phyloP scores from a whole-genome alignment of 257 asterid genomes.

The Primulina huaijiensis region DNA sequence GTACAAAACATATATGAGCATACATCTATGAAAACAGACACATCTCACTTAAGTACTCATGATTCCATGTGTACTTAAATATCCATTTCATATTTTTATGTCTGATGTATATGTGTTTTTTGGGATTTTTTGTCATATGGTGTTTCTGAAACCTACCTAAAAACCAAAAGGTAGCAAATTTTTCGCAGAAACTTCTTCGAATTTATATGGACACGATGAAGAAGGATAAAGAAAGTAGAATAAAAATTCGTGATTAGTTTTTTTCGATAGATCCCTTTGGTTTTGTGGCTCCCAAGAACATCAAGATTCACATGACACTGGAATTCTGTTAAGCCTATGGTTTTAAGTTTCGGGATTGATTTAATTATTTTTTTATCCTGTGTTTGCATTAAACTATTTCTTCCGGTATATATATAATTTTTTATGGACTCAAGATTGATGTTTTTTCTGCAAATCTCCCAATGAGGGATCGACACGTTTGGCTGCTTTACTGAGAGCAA shows the following conservation, averaged over 20 bases:
- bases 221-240: too few relatives aligned
- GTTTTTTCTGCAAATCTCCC: conserved; percentile 24
- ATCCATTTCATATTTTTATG: neutral
- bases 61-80: neutral
- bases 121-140: neutral
- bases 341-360: too few relatives aligned
- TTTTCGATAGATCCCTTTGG: too few relatives aligned
- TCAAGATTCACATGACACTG: too few relatives aligned
- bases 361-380: neutral
- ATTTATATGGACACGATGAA: neutral
- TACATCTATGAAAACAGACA: neutral
- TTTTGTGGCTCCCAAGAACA: too few relatives aligned
- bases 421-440: conserved; percentile 30
- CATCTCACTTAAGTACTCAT: neutral
- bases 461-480: conserved; percentile 60
- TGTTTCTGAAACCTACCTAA: neutral
- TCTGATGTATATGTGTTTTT: conserved; percentile 11
- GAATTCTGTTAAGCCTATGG: too few relatives aligned
- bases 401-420: neutral
- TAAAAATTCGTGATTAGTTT: neutral
- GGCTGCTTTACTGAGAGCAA: conserved; percentile 19
- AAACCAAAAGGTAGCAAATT: neutral
- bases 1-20: too few relatives aligned
- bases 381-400: neutral
- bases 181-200: neutral